Evolutionary conservation across 371 early-diverging fungal genomes (phyloP), one percentile per base, ranked within the genome.

Genomic region (Coemansia sp.): DNA sequence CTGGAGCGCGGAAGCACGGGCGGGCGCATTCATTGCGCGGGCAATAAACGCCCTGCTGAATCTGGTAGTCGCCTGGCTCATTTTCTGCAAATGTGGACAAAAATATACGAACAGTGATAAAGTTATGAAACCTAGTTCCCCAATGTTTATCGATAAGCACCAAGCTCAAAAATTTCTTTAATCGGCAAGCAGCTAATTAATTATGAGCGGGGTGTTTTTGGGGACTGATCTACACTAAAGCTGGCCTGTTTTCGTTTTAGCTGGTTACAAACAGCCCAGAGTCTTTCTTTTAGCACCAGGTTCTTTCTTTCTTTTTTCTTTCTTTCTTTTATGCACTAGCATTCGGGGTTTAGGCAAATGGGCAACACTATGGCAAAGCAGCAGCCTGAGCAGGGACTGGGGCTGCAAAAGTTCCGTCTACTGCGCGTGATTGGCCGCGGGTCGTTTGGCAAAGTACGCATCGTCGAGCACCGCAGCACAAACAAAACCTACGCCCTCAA

Each of bases 401-500:
- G 80, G 11, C 76, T 82, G 13, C 71, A 71, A 55, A 76, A 82
- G 58, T 82, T 82, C 61, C 73, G 75, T 11, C 69, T 82, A 13
- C 62, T 81, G 51, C 72, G 80, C 26, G 77, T 75, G 40, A 79
- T 82, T n/a, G 82, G 82, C 12, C 75, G 80, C 19, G 82, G 82
- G 15, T 77, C 76, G 21, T 82, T 82, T 65, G 82, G 82, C 56
- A 82, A 82, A 63, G 82, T 92, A 19, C 88, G 92, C 26, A 89
- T 95, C 1, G 94, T 95, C 15, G 93, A 94, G 73, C 91, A 94
- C 76, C 92, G 90, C 74, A 80, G 82, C 32, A 86, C 88, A 23
- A 83, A 84, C 61, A 81, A 83, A 64, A 76, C 86, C 15, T 92
- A 87, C 44, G 93, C 94, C 11, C 83, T 93, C 39, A 93, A 93